Evolutionary conservation across 257 asterid species (phyloP).

Genomic region (Solanum appendiculatum): DNA sequence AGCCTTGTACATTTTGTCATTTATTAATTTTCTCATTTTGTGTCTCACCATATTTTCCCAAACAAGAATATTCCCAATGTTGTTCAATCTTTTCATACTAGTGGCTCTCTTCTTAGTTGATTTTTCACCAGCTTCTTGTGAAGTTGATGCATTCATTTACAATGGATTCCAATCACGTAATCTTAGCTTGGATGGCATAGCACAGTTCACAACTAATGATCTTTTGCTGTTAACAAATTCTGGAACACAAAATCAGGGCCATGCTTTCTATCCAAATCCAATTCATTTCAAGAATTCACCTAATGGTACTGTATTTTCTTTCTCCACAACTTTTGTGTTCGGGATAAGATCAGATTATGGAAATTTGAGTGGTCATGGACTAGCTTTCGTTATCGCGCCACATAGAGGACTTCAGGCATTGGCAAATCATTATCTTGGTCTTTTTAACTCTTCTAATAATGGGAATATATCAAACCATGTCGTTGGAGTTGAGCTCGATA

Average conservation of each 20-base stretch:
- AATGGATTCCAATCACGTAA: conserved; percentile 34
- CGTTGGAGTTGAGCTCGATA: conserved; percentile 55
- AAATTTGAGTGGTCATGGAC: conserved; percentile 40
- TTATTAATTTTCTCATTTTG: neutral
- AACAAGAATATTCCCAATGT: conserved; percentile 20
- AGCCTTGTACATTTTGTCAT: neutral
- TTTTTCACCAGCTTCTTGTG: neutral
- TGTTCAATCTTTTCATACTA: conserved; percentile 4
- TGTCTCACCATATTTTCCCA: neutral
- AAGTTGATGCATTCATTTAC: conserved; percentile 21
- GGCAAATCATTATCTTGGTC: conserved; percentile 40
- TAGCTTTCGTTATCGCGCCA: conserved; percentile 50
- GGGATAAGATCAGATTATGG: conserved; percentile 37
- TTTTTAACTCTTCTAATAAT: conserved; percentile 32
- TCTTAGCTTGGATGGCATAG: conserved; percentile 50
- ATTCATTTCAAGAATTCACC: conserved; percentile 32
- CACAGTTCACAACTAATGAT: conserved; percentile 27
- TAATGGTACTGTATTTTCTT: conserved; percentile 25
- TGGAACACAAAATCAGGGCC: conserved; percentile 27
- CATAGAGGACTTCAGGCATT: conserved; percentile 21
- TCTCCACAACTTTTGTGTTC: conserved; percentile 46
- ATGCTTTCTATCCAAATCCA: conserved; percentile 45
- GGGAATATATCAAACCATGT: conserved; percentile 38
- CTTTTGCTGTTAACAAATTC: conserved; percentile 35
- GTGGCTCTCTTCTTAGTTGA: neutral